phyloP scores from a whole-genome alignment of 2,329 filamentous ascomycete genomes.

The Penicillium brasilianum region DNA sequence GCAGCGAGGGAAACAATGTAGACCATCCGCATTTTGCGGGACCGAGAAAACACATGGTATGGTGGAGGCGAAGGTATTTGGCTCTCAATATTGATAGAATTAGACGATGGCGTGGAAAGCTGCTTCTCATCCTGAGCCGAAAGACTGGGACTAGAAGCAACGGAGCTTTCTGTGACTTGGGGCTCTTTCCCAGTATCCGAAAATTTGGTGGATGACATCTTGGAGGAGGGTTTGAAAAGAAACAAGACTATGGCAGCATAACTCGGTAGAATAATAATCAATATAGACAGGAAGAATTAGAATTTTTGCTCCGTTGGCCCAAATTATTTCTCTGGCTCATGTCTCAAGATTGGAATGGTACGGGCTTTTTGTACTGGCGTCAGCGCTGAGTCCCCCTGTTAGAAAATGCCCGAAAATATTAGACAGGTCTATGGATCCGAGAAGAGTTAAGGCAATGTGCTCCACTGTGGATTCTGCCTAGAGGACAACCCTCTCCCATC shows the following conservation, averaged over 20 bases:
- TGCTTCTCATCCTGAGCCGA: constrained; percentile 23
- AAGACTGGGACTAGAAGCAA: constrained; percentile 22
- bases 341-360: constrained; percentile 8
- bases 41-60: constrained; percentile 43
- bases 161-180: constrained; percentile 14
- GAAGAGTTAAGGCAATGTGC: constrained; percentile 25
- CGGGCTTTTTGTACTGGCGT: constrained; percentile 26
- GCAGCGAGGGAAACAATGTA: constrained; percentile 47
- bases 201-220: constrained; percentile 19
- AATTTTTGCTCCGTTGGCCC: not conserved
- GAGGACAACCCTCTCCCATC: constrained; percentile 15
- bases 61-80: constrained; percentile 18
- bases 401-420: constrained; percentile 19
- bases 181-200: constrained; percentile 21
- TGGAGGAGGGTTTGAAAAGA: constrained; percentile 8
- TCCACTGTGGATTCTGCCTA: constrained; percentile 32
- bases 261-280: constrained; percentile 3
- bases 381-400: constrained; percentile 17
- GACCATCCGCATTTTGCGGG: constrained; percentile 46
- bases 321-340: not conserved
- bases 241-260: constrained; percentile 9
- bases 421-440: constrained; percentile 19
- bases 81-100: constrained; percentile 26
- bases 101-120: constrained; percentile 18
- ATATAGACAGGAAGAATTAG: constrained; percentile 14